Base-by-base conservation (phyloP, 371 early-diverging fungal species). In the Cladochytrium tenue region DNA sequence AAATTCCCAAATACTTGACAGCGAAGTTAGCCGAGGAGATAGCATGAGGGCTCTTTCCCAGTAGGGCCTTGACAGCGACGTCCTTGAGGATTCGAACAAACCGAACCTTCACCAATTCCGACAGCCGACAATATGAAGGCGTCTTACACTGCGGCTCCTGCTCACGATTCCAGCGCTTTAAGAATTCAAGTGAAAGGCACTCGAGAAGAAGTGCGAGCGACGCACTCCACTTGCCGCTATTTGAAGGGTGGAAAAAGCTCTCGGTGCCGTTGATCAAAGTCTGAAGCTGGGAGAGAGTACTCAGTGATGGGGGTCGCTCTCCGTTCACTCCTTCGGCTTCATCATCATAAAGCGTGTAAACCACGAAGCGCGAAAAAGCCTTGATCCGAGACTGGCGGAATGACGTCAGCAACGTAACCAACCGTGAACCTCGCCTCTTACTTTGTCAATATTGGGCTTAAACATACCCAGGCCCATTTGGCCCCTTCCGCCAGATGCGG, bases 181-280 rank as follows among this genome's bases (percentile, higher is more conserved):
- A 69, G 56, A 92, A 90, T 36, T 88, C 87, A 33, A 67, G 71
- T 2, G 88, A 63, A 23, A 94, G 72, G 55, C 77, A 73, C 23
- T 88, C 84, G 35, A 88, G 59, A 62, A 94, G 89, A 2, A 78
- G 72, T 0, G 91, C 84, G 7, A 94, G 76, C 10, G 72, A 71
- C 53, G 77, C 80, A 5, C 90, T 87, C 95, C 95, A 95, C 34
- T 75, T 64, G 1, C 95, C 95, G 66, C 80, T 79, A 72, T 95
- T 95, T 4, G 93, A 92, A 3, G 96, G 96, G 70, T 95, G 95
- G 68, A 81, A 94, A 64, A 88, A 94, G 0, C 90, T 84, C 75
- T 95, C 95, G 27, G 88, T 86, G 30, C 93, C 92, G 63, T 90
- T 92, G 50, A 95, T 88, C 52, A 94, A 61, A 50, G 89, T 85